A percentile compares a stretch with the other conserved stretches of the same genome.
phyloP scores from a whole-genome alignment of 805 yeast species.

The Pichia ethanolica region DNA sequence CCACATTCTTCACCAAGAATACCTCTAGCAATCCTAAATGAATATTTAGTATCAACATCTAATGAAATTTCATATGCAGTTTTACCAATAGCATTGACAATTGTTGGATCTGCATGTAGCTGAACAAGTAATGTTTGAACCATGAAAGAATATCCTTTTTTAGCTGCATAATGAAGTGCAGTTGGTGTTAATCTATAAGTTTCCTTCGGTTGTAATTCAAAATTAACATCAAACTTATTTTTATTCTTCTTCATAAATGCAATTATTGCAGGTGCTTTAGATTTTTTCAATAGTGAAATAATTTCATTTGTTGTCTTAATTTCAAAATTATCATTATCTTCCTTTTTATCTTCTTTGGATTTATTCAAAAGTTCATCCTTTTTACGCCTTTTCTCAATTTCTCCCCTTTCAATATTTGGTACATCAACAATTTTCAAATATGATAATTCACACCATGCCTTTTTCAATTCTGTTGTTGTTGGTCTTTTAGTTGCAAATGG shows the following conservation, averaged over 20 bases:
- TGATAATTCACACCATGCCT: slow-evolving; percentile 76
- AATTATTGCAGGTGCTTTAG: slow-evolving; percentile 68
- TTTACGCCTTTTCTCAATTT: slow-evolving; percentile 22
- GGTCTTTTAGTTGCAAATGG: slow-evolving; percentile 92
- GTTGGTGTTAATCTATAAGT: slow-evolving; percentile 59
- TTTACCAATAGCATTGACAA: slow-evolving; percentile 44
- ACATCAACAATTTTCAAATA: slow-evolving; percentile 45
- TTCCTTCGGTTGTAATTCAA: slow-evolving; percentile 45
- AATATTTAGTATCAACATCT: slow-evolving; percentile 36
- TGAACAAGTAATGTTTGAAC: slow-evolving; percentile 53
- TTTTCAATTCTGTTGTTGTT: slow-evolving; percentile 68
- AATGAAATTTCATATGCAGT: slow-evolving; percentile 64
- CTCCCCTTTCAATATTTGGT: slow-evolving; percentile 40
- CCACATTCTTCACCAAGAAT: slow-evolving; percentile 61
- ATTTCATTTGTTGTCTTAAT: slow-evolving; percentile 48
- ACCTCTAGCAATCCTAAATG: slow-evolving; percentile 62
- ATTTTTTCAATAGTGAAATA: slow-evolving; percentile 53
- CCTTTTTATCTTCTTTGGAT: slow-evolving; percentile 17
- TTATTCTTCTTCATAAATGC: slow-evolving; percentile 53
- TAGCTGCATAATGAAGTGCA: slow-evolving; percentile 69
- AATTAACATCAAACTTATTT: slow-evolving; percentile 38
- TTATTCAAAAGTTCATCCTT: slow-evolving; percentile 26
- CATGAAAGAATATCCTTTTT: slow-evolving; percentile 59
- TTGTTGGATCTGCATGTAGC: slow-evolving; percentile 64
- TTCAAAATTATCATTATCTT: slow-evolving; percentile 11